phyloP scores from a whole-genome alignment of 129 eudicot genomes.

The Lactuca saligna region DNA sequence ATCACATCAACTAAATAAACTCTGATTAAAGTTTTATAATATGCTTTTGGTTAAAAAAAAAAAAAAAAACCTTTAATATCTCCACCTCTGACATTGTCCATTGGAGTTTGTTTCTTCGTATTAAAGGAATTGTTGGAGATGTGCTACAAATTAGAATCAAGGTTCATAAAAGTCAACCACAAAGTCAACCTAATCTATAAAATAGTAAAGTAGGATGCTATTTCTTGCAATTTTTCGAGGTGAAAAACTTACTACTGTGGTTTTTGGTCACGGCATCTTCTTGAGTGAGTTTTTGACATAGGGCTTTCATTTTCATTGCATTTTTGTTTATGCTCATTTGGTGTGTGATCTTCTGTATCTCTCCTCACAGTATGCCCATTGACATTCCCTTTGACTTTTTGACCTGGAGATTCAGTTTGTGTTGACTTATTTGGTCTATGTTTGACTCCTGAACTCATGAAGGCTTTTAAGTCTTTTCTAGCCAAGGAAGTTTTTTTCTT shows the following conservation, averaged over 20 bases:
- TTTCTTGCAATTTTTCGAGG: neutral
- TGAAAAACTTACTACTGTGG: constrained; percentile 45
- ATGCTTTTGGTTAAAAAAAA: no score
- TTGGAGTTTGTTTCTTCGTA: constrained; percentile 46
- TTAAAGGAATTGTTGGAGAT: constrained; percentile 36
- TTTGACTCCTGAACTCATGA: constrained; percentile 35
- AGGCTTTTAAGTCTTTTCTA: constrained; percentile 52
- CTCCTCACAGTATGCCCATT: constrained; percentile 8
- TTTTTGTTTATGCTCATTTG: constrained; percentile 18
- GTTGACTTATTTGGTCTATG: constrained; percentile 22
- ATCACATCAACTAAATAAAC: neutral
- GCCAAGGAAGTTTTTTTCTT: constrained; percentile 56
- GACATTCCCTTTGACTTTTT: constrained; percentile 27
- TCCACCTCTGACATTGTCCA: constrained; percentile 75
- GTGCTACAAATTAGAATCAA: constrained; percentile 43
- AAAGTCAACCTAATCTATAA: neutral
- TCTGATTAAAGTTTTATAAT: neutral
- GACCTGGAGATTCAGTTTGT: constrained; percentile 19
- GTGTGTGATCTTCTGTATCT: constrained; percentile 18
- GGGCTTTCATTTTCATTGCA: constrained; percentile 38
- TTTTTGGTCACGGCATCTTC: constrained; percentile 36
- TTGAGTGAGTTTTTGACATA: constrained; percentile 16
- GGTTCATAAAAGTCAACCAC: constrained; percentile 11
- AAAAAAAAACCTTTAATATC: constrained; percentile 45
- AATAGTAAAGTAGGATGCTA: neutral